phyloP scores from a whole-genome alignment of 108 stramenopile species.

The Nitzschia putrida region DNA sequence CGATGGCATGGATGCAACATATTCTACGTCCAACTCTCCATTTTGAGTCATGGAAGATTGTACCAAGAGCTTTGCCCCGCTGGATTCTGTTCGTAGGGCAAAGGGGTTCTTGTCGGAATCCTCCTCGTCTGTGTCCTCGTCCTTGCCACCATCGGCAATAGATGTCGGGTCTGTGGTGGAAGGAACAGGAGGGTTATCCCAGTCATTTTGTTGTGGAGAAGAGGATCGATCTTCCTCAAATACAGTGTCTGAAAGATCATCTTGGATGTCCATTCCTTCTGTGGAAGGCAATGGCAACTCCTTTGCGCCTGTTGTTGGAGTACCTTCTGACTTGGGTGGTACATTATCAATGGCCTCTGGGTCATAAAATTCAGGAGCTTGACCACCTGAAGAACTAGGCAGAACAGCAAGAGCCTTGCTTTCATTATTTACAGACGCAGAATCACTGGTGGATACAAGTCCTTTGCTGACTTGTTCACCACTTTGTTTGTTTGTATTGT shows the following conservation, averaged over 20 bases:
- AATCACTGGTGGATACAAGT: not conserved
- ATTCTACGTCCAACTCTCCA: slow-evolving; percentile 45
- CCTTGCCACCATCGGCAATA: not conserved
- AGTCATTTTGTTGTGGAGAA: slow-evolving; percentile 16
- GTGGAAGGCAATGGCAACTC: no score
- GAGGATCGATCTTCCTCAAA: no score
- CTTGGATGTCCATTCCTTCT: no score
- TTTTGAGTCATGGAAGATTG: not conserved
- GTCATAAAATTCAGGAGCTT: slow-evolving; percentile 70
- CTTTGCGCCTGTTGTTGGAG: not conserved
- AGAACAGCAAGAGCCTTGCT: no score
- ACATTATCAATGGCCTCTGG: not conserved
- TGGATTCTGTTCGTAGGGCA: no score
- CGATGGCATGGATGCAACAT: slow-evolving; percentile 73
- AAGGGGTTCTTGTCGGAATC: not conserved
- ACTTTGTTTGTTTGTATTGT: slow-evolving; percentile 21
- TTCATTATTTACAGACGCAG: not conserved
- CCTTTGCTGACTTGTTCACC: slow-evolving; percentile 3
- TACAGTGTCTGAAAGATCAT: no score
- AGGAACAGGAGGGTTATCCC: slow-evolving; percentile 7
- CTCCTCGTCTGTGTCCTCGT: not conserved
- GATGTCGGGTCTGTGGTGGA: not conserved
- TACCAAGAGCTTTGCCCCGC: not conserved
- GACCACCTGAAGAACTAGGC: slow-evolving; percentile 31
- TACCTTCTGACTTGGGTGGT: not conserved